Evolutionary conservation across 2,329 filamentous ascomycete genomes (phyloP).

Genomic region (Calonectria multiphialidica): DNA sequence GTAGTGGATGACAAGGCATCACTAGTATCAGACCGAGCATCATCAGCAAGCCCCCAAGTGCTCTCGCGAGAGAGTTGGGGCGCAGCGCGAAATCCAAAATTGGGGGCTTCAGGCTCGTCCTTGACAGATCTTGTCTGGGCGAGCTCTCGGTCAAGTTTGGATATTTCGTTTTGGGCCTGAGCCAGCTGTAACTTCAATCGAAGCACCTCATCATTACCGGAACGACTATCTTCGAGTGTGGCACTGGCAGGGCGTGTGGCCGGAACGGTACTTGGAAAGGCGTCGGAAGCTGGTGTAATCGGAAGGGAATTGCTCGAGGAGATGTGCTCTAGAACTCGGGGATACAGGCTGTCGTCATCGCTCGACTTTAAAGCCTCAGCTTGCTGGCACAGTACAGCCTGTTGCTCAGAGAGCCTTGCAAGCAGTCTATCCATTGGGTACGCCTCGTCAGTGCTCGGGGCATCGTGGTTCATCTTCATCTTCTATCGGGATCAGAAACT

Average conservation of each 20-base stretch:
- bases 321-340: constrained; percentile 57
- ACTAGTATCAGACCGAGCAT: constrained; percentile 68
- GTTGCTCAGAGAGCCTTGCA: constrained; percentile 80
- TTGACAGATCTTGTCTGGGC: constrained; percentile 72
- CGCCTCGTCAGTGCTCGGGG: constrained; percentile 50
- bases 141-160: constrained; percentile 78
- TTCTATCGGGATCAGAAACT: constrained; percentile 53
- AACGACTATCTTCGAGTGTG: constrained; percentile 55
- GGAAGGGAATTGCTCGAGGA: constrained; percentile 71
- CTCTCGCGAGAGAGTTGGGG: constrained; percentile 51
- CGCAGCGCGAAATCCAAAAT: constrained; percentile 36
- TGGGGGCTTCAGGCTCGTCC: constrained; percentile 56
- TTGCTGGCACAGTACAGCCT: constrained; percentile 70
- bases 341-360: constrained; percentile 52
- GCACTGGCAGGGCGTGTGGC: constrained; percentile 67
- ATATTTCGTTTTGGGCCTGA: constrained; percentile 77
- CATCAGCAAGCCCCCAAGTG: constrained; percentile 67
- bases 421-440: constrained; percentile 79
- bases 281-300: constrained; percentile 71
- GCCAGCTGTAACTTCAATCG: constrained; percentile 79
- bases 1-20: constrained; percentile 64
- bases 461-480: constrained; percentile 62
- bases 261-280: constrained; percentile 60
- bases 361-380: constrained; percentile 62
- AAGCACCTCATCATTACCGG: constrained; percentile 69